phyloP scores from a whole-genome alignment of 2,329 filamentous ascomycete species.

The Dactylonectria estremocensis region DNA sequence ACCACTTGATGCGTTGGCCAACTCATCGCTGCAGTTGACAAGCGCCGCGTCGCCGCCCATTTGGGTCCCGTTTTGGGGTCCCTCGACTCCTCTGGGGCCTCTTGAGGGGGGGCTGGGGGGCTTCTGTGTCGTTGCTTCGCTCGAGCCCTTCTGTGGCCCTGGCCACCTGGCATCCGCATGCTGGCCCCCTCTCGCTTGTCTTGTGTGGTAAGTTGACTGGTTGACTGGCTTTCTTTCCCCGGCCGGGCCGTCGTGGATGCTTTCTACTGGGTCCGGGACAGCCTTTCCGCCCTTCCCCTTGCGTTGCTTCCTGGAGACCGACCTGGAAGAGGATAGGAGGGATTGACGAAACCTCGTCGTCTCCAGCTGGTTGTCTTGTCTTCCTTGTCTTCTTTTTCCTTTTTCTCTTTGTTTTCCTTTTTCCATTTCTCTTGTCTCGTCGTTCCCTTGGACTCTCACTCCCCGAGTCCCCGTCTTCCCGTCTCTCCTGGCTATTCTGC shows the following conservation, averaged over 20 bases:
- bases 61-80: conserved; percentile 30
- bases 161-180: neutral
- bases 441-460: no score
- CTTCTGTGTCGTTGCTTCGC: conserved; percentile 6
- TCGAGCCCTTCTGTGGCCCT: neutral
- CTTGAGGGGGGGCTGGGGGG: neutral
- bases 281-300: conserved; percentile 16
- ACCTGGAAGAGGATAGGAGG: conserved; percentile 26
- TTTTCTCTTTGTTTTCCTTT: conserved; percentile 13
- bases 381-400: conserved; percentile 23
- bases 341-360: conserved; percentile 32
- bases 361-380: conserved; percentile 32
- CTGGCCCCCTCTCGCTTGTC: neutral
- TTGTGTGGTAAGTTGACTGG: neutral
- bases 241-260: conserved; percentile 26
- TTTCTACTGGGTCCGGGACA: conserved; percentile 28
- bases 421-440: no score
- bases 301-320: conserved; percentile 25
- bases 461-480: no score
- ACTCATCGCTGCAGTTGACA: conserved; percentile 61
- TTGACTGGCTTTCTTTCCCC: conserved; percentile 7
- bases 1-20: conserved; percentile 61
- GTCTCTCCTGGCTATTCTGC: neutral
- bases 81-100: conserved; percentile 11
- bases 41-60: conserved; percentile 48